Base-by-base conservation (phyloP, 345 rosid genomes). In the Reutealis trisperma region DNA sequence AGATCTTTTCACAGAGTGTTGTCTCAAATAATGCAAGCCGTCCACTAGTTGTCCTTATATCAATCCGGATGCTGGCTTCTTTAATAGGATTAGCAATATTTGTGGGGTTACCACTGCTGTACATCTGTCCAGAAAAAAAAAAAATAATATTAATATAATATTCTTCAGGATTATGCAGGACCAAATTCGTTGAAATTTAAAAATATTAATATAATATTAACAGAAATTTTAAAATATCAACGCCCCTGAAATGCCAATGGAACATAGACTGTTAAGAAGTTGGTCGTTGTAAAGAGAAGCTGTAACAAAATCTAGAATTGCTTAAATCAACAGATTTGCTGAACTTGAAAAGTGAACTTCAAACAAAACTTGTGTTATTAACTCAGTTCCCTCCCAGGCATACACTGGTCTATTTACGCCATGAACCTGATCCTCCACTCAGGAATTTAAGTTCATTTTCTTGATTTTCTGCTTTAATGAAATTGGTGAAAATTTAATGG, bases 21-120 rank as follows among this genome's bases (percentile, higher is more conserved):
- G 89, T 86, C 80, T 84, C 85, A 66, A 74, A 83, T 76, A 86
- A 67, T 45, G 85, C 84, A 14, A 86, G 79, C 71, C 77, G 70
- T 61, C 89, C 89, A 22, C 85, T 80, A 32, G 78, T 67, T 45
- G 89, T 83, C 84, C 79, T 81, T 75, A 86, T 77, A 65, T 86
- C 86, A 51, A 83, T 83, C 68, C 51, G 75, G 58, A 82, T 76
- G 74, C 83, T 86, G 19, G 89, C 87, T 16, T 86, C 86, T 80
- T 84, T 80, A 49, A 86, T 82, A 37, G 86, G 89, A 74, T 86
- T 86, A 16, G 86, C 89, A n/a, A 86, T 86, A 73, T 83, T 86
- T 15, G 89, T 86, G 21, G 89, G 89, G 68, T 86, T 86, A 14
- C 89, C 89, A 21, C 89, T 83, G 79, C 89, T 86, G 71, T 84